Conservation (phyloP, 106 monocot genomes). For the Xerophyta viscosa region DNA sequence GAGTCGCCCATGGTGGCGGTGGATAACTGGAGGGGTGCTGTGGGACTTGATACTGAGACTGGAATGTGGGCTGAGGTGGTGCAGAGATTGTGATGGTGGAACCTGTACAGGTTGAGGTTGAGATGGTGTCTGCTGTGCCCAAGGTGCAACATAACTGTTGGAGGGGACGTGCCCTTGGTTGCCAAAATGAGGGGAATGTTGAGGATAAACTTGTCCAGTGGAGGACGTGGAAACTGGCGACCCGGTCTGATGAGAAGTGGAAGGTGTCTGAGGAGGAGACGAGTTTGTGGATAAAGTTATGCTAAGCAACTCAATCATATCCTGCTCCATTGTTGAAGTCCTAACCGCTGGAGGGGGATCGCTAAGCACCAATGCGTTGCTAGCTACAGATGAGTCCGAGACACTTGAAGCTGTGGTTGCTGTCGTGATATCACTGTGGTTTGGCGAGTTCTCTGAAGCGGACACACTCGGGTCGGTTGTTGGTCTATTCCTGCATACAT, state of each 20-base stretch:
- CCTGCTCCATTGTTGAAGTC: constrained; percentile 53
- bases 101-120: constrained; percentile 11
- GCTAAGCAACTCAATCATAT: constrained; percentile 66
- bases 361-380: constrained; percentile 36
- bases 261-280: constrained; percentile 47
- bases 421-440: constrained; percentile 13
- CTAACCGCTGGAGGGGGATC: constrained; percentile 45
- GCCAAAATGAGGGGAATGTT: constrained; percentile 2
- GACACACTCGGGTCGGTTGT: constrained; percentile 10
- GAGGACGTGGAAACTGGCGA: constrained; percentile 15
- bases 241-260: constrained; percentile 15
- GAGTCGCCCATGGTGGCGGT: constrained; percentile 68
- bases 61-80: no score
- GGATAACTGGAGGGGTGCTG: constrained; percentile 39
- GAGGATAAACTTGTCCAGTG: constrained; percentile 14
- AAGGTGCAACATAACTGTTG: constrained; percentile 44
- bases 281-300: constrained; percentile 44
- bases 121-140: constrained; percentile 36
- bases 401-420: constrained; percentile 4
- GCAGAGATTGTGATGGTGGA: constrained; percentile 15
- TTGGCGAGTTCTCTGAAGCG: constrained; percentile 7
- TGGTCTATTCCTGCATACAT: constrained; percentile 58
- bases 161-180: constrained; percentile 28
- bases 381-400: constrained; percentile 27
- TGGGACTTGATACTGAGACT: constrained; percentile 12